phyloP scores from a whole-genome alignment of 768 basidiomycete genomes.

The Pholiota microspora region DNA sequence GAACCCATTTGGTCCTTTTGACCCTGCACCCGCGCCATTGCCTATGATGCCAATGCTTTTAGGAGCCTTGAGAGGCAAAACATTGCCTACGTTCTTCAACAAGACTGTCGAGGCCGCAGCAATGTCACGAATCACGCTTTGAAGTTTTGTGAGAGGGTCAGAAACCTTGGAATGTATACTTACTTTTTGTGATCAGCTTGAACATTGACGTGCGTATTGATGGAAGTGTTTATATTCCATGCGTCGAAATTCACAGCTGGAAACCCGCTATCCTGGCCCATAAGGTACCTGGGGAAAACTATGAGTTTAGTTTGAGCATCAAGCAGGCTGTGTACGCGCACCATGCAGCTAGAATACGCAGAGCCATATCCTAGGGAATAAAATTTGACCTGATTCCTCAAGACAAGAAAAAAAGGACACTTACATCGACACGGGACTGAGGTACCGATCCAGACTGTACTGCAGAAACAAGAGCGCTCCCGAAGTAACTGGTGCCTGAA shows the following conservation, averaged over 20 bases:
- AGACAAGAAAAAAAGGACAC: conserved; percentile 19
- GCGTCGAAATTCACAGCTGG: conserved; percentile 63
- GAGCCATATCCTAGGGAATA: conserved; percentile 56
- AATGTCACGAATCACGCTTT: conserved; percentile 54
- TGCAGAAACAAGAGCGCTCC: conserved; percentile 52
- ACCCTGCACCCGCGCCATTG: conserved; percentile 52
- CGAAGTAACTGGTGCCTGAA: conserved; percentile 53
- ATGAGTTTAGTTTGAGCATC: no score
- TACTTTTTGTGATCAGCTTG: conserved; percentile 53
- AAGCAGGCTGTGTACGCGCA: no score
- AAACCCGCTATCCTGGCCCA: conserved; percentile 55
- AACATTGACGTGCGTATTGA: conserved; percentile 52
- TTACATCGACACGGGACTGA: conserved; percentile 52
- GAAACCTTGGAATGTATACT: not conserved
- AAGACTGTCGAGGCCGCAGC: conserved; percentile 63
- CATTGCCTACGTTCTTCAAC: conserved; percentile 52
- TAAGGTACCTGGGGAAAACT: conserved; percentile 45
- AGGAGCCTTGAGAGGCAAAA: conserved; percentile 44
- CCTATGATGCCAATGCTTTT: conserved; percentile 57
- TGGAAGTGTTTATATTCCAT: conserved; percentile 35
- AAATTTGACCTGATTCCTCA: not conserved
- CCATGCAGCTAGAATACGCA: conserved; percentile 68
- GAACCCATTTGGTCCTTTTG: conserved; percentile 55
- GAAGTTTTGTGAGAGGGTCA: not conserved
- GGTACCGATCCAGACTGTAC: conserved; percentile 63